phyloP scores from a whole-genome alignment of 2,329 filamentous ascomycete genomes.

The Ophiostoma perfectum region DNA sequence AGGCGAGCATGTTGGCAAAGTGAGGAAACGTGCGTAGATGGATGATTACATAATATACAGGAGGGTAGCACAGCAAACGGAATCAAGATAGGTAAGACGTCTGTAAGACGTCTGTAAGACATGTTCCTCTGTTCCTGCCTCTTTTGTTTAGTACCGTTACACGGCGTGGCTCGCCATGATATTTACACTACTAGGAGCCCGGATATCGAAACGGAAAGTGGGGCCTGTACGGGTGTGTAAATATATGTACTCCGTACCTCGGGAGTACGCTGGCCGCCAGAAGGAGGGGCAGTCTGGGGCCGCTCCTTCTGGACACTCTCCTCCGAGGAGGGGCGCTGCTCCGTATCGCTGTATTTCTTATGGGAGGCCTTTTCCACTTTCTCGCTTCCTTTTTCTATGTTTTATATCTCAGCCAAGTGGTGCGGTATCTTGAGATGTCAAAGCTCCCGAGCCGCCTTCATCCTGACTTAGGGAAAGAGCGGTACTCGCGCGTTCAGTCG shows the following conservation, averaged over 20 bases:
- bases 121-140: background rate
- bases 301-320: background rate
- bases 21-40: background rate
- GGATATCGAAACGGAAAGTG: background rate
- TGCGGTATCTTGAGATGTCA: too few species aligned
- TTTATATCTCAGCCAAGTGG: background rate
- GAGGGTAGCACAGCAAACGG: background rate
- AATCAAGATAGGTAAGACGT: background rate
- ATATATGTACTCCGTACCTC: background rate
- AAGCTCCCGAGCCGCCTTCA: too few species aligned
- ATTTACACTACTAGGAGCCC: background rate
- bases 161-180: background rate
- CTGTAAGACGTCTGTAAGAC: background rate
- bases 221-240: background rate
- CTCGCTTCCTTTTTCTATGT: background rate
- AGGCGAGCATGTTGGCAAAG: background rate
- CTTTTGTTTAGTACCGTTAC: background rate
- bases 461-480: background rate
- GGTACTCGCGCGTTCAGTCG: background rate
- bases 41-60: background rate
- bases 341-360: background rate
- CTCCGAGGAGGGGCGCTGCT: background rate
- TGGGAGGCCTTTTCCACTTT: slow-evolving; percentile 11
- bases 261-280: background rate
- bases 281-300: slow-evolving; percentile 8